These are phyloP conservation scores for Hypomyces perniciosus DNA, from an alignment of 2,329 filamentous ascomycete species.

Conservation along the genomic window DNA sequence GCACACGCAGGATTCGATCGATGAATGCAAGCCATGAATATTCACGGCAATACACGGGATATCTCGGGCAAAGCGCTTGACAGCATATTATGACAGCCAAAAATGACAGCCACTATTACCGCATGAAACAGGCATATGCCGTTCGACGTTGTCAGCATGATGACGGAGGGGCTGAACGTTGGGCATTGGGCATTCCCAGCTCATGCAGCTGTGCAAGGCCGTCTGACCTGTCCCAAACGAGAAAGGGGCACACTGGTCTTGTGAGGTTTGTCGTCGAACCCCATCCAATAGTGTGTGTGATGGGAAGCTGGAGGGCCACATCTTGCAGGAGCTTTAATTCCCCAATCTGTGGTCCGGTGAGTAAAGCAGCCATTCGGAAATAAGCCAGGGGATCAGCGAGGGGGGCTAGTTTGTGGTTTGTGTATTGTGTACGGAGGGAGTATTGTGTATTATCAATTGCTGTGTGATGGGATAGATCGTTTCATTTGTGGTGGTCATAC, in stretches of 20 bases:
- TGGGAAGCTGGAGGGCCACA: neutral
- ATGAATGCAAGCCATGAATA: neutral
- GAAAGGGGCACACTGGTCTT: slow-evolving; percentile 5
- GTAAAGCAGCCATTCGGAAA: slow-evolving; percentile 3
- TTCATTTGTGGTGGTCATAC: too few relatives aligned
- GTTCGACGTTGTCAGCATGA: neutral
- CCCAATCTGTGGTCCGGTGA: slow-evolving; percentile 3
- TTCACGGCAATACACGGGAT: neutral
- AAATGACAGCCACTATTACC: neutral
- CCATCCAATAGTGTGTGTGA: slow-evolving; percentile 3
- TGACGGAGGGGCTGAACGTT: slow-evolving; percentile 5
- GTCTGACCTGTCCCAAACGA: slow-evolving; percentile 15
- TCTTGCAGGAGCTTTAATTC: neutral
- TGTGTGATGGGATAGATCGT: neutral
- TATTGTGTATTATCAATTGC: neutral
- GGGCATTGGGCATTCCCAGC: neutral
- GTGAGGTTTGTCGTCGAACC: slow-evolving; percentile 2
- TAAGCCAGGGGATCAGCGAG: neutral
- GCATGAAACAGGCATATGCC: neutral
- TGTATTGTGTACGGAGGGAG: too few relatives aligned
- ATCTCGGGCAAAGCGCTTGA: neutral
- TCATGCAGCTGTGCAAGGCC: slow-evolving; percentile 15
- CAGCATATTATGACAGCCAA: neutral
- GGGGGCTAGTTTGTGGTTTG: too few relatives aligned
- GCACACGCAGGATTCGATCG: neutral